Evolutionary conservation across 345 rosid genomes (phyloP).

Genomic region (Eucalyptus polyanthemos): DNA sequence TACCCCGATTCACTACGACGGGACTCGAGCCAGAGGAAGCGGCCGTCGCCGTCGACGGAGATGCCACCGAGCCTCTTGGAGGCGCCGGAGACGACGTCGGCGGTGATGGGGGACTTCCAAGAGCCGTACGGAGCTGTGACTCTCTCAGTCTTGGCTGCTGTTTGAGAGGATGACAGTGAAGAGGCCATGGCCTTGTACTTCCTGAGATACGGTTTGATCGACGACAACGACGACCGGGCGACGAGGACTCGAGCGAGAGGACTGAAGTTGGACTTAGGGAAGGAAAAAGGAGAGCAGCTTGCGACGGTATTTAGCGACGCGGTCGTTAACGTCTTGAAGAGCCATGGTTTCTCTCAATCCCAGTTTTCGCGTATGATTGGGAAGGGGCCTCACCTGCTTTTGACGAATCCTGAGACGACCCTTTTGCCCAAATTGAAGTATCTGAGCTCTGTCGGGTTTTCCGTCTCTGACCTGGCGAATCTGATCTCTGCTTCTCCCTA

Average conservation of each 20-base stretch:
- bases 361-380: too few species aligned
- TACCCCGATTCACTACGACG: conserved; percentile 85
- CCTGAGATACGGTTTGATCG: not conserved
- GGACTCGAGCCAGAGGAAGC: conserved; percentile 73
- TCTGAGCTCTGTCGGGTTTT: too few species aligned
- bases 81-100: conserved; percentile 74
- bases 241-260: not conserved
- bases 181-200: conserved; percentile 32
- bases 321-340: too few species aligned
- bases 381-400: too few species aligned
- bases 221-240: not conserved
- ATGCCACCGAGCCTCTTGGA: conserved; percentile 77
- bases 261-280: not conserved
- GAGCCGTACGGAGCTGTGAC: conserved; percentile 75
- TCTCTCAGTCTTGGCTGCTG: conserved; percentile 1
- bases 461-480: too few species aligned
- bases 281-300: conserved; percentile 8
- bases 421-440: too few species aligned
- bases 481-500: too few species aligned
- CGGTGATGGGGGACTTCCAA: conserved; percentile 91
- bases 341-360: too few species aligned
- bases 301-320: not conserved
- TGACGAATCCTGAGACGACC: too few species aligned
- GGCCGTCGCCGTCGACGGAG: conserved; percentile 58
- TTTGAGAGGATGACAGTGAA: conserved; percentile 5